phyloP scores from a whole-genome alignment of 805 yeast genomes.

The Ogataea nonfermentans region DNA sequence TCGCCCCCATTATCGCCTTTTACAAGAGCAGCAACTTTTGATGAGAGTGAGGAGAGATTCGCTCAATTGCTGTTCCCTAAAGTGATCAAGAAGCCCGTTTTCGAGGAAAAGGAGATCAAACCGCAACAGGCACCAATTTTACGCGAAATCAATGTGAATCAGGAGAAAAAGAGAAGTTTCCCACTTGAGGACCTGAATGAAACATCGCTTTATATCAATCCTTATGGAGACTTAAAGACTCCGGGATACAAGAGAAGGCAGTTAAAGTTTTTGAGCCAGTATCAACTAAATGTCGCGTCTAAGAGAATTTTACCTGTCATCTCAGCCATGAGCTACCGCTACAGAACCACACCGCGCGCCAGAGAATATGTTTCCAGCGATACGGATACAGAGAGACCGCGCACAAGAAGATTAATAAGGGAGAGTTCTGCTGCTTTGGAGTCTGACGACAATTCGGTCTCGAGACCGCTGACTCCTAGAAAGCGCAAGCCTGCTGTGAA shows the following conservation, averaged over 20 bases:
- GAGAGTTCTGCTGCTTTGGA: slow-evolving; percentile 36
- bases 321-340: slow-evolving; percentile 22
- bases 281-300: slow-evolving; percentile 34
- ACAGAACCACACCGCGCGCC: slow-evolving; percentile 30
- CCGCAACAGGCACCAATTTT: slow-evolving; percentile 1
- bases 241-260: slow-evolving; percentile 49
- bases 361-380: slow-evolving; percentile 32
- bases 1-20: slow-evolving; percentile 40
- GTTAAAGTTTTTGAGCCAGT: slow-evolving; percentile 51
- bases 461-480: slow-evolving; percentile 37
- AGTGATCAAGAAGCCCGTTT: slow-evolving; percentile 19
- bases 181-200: slow-evolving; percentile 46
- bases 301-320: slow-evolving; percentile 14
- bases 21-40: slow-evolving; percentile 27
- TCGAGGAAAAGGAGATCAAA: slow-evolving; percentile 11
- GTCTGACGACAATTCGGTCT: slow-evolving; percentile 29
- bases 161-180: slow-evolving; percentile 32
- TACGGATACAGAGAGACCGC: slow-evolving; percentile 47
- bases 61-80: slow-evolving; percentile 28
- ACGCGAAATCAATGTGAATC: slow-evolving; percentile 3
- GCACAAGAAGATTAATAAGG: slow-evolving; percentile 57
- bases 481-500: slow-evolving; percentile 34
- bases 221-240: slow-evolving; percentile 45
- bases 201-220: slow-evolving; percentile 48
- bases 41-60: slow-evolving; percentile 29